Base-by-base conservation (phyloP, 1,139 yeast genomes). In the Taphrina pruni region DNA sequence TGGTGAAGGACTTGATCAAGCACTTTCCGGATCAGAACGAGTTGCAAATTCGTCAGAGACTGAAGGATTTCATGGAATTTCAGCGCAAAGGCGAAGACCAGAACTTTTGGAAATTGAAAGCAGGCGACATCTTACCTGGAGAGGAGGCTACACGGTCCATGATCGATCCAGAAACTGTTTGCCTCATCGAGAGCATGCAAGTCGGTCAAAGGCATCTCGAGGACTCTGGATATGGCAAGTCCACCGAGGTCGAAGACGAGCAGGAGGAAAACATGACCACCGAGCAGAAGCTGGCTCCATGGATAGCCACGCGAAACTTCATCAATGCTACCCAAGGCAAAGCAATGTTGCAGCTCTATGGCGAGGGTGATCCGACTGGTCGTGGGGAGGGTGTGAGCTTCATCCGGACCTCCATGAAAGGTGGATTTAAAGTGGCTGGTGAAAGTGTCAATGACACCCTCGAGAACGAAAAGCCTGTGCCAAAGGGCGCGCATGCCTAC, bases 21-120 rank as follows among this genome's bases (percentile, higher is more conserved):
- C 98, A 94, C 80, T 95, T 95, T 76, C 99, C 99, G 0, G 98
- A 93, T 75, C 98, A 93, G 77, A 93, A 90, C 76, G 98, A 94
- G 76, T 93, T 94, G 92, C 99, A 95, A 78, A 94, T 92, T 76
- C 85, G 99, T 75, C 98, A 94, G 79, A 83, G 97, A 72, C 83
- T 95, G 71, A 95, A 95, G 68, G 99, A 95, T 79, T 95, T 95
- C 74, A 95, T 95, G 99, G 98, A 93, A 76, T 95, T 90, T 75
- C 98, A 93, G 79, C 84, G 98, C 74, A 87, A 89, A 56, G 99
- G 99, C 14, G 93, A 89, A 39, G 98, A 94, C 76, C 97, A 92
- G 76, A 97, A 98, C 1, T 90, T 82, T 76, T 95, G 99, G 99
- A 94, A 92, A 75, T 84, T 95, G 70, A 91, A 91, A 75, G 85